A percentile compares a stretch with the other conserved stretches of the same genome.
Evolutionary conservation across 2,329 filamentous ascomycete species (phyloP).

Genomic region (Venturia effusa): DNA sequence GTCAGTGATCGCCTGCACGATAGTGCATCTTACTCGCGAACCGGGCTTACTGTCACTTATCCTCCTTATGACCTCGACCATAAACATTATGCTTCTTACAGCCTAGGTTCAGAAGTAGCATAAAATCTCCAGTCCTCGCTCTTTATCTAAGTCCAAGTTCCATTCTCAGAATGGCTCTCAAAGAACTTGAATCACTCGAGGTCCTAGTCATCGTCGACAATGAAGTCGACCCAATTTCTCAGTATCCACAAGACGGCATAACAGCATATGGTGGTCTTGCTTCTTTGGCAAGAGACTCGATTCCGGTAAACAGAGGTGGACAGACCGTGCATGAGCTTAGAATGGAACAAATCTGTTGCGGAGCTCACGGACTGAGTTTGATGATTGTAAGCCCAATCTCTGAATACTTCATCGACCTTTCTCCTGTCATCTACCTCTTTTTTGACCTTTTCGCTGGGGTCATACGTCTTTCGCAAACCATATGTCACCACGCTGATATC

Average conservation of each 20-base stretch:
- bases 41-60: neutral
- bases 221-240: constrained; percentile 43
- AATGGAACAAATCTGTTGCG: constrained; percentile 42
- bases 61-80: neutral
- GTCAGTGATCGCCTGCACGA: neutral
- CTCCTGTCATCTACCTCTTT: neutral
- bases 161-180: neutral
- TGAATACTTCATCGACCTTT: neutral
- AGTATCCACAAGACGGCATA: constrained; percentile 33
- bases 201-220: constrained; percentile 43
- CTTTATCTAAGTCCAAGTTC: neutral
- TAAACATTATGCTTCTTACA: neutral
- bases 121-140: neutral
- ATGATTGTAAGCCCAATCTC: constrained; percentile 31
- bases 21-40: too few relatives aligned
- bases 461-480: neutral
- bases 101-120: neutral
- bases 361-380: constrained; percentile 43
- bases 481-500: neutral
- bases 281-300: constrained; percentile 28
- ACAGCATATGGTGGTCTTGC: constrained; percentile 33
- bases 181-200: constrained; percentile 33
- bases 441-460: neutral
- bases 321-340: constrained; percentile 34
- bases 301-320: constrained; percentile 26